phyloP scores from a whole-genome alignment of 768 basidiomycete genomes.

The Tricholoma matsutake region DNA sequence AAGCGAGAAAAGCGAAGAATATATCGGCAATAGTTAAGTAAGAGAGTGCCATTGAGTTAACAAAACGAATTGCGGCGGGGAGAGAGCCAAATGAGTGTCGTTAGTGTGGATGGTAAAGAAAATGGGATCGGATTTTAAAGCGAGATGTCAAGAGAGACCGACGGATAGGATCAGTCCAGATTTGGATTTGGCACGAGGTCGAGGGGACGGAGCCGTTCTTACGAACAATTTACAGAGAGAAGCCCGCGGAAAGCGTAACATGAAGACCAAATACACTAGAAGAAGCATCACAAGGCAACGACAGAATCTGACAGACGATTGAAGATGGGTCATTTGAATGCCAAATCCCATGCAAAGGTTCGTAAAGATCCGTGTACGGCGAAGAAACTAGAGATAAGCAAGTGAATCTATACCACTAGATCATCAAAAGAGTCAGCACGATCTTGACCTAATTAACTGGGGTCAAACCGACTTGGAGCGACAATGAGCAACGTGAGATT shows the following conservation, averaged over 20 bases:
- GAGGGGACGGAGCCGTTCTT: conserved; percentile 21
- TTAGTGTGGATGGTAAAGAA: conserved; percentile 13
- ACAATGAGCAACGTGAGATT: conserved; percentile 23
- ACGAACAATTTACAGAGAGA: conserved; percentile 35
- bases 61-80: conserved; percentile 15
- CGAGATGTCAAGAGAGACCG: conserved; percentile 29
- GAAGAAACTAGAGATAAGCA: conserved; percentile 13
- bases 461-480: not conserved
- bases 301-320: conserved; percentile 24
- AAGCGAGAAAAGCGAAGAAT: conserved; percentile 28
- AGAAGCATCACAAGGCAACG: conserved; percentile 34
- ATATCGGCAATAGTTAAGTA: conserved; percentile 29
- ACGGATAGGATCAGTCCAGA: conserved; percentile 33
- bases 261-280: conserved; percentile 20
- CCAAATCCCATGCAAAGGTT: not conserved
- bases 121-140: conserved; percentile 32
- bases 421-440: not conserved
- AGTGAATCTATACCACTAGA: conserved; percentile 24
- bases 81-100: conserved; percentile 24
- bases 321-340: not conserved
- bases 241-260: conserved; percentile 40
- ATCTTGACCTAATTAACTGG: not conserved
- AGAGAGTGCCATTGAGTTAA: conserved; percentile 25
- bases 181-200: conserved; percentile 35
- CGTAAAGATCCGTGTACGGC: not conserved